These are phyloP conservation scores for Arabidopsis arenosa DNA, from an alignment of 345 rosid species.

Conservation along the genomic window DNA sequence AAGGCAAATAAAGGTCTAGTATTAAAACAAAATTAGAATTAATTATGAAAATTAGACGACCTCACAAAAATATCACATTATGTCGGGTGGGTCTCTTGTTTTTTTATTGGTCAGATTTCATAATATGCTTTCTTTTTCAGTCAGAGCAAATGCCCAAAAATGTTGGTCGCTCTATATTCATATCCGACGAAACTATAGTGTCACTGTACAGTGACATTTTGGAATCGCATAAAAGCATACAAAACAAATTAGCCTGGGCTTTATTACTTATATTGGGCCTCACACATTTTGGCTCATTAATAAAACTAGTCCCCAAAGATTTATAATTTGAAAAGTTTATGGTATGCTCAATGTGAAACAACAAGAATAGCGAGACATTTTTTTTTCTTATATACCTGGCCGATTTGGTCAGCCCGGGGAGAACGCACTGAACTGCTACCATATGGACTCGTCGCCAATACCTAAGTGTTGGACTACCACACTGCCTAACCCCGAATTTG, in stretches of 20 bases:
- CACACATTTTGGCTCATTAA: too few relatives aligned
- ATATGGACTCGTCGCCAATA: too few relatives aligned
- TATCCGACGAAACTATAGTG: conserved; percentile 18
- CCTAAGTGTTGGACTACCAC: too few relatives aligned
- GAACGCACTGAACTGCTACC: too few relatives aligned
- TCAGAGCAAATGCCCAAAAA: conserved; percentile 11
- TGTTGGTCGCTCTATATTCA: conserved; percentile 9
- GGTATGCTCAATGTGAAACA: not conserved
- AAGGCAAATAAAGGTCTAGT: conserved; percentile 18
- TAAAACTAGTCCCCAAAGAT: too few relatives aligned
- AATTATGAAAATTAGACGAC: not conserved
- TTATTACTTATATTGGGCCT: not conserved
- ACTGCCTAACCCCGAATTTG: too few relatives aligned
- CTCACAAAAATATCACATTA: conserved; percentile 1
- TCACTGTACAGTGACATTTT: not conserved
- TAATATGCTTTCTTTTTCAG: not conserved
- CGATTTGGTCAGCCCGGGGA: too few relatives aligned
- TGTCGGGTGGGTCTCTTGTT: conserved; percentile 12
- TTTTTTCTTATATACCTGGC: too few relatives aligned
- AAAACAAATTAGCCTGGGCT: not conserved
- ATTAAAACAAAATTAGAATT: not conserved
- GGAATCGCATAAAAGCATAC: not conserved
- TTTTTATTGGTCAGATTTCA: not conserved
- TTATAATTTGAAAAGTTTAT: too few relatives aligned
- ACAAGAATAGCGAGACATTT: not conserved